Evolutionary conservation across 2,329 filamentous ascomycete genomes (phyloP).

Genomic region (Ophiostoma perfectum): DNA sequence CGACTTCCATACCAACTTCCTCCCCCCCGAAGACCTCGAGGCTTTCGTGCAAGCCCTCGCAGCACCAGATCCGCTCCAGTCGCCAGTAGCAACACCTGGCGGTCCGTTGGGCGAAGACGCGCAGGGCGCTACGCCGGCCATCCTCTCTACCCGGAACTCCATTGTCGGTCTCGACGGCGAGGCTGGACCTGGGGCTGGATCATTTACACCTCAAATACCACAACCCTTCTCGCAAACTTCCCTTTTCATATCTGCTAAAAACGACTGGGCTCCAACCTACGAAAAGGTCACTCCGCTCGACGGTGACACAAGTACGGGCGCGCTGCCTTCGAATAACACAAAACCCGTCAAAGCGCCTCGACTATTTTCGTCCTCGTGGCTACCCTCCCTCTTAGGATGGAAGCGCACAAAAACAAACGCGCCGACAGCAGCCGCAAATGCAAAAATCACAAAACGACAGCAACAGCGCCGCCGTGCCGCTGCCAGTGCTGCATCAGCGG

Average conservation of each 20-base stretch:
- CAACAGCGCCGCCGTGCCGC: conserved; percentile 16
- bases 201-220: background rate
- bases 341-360: background rate
- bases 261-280: conserved; percentile 90
- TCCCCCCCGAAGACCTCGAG: conserved; percentile 63
- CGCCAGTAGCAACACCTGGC: conserved; percentile 37
- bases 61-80: conserved; percentile 71
- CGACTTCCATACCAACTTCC: conserved; percentile 75
- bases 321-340: background rate
- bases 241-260: conserved; percentile 78
- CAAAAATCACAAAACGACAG: conserved; percentile 4
- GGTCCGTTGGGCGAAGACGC: conserved; percentile 39
- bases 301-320: background rate
- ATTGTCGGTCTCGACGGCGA: conserved; percentile 34
- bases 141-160: conserved; percentile 40
- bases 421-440: conserved; percentile 30
- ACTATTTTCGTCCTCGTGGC: conserved; percentile 16
- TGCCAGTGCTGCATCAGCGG: conserved; percentile 31
- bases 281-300: conserved; percentile 50
- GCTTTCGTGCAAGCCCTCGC: conserved; percentile 76
- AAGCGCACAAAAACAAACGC: conserved; percentile 31
- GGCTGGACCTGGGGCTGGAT: conserved; percentile 6
- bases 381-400: conserved; percentile 13
- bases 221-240: conserved; percentile 13
- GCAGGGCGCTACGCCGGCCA: conserved; percentile 34